Evolutionary conservation across 352 stramenopile species (phyloP), one percentile per base, ranked within the genome.

Genomic region (Phytophthora vignae): DNA sequence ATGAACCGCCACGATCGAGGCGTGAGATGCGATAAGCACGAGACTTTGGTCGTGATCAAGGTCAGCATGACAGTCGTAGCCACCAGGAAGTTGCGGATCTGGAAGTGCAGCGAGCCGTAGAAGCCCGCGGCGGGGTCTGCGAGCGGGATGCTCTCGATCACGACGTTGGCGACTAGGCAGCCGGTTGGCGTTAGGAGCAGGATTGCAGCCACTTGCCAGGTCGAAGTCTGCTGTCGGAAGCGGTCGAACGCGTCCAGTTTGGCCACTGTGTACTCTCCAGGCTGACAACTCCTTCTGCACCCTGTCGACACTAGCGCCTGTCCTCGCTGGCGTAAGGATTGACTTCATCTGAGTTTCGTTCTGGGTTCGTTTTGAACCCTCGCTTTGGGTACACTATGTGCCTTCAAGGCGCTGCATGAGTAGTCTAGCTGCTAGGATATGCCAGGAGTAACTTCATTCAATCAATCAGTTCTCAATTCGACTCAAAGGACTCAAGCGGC

Each of bases 191-290:
- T 59, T 2, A 67, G 14, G 0, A 76, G 44, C 12, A 76, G 31
- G 31, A 71, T 64, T 8, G 7, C 27, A n/a, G 69, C 40, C 17
- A 64, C 31, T 11, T 53, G 49, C 8, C 19, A 42, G 4, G 6
- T 5, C 11, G 36, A 50, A 19, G 46, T 71, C 4, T 44, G 21
- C 2, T 36, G 50, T 15, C 69, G 64, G 21, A 68, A 80, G 5
- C 25, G 29, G 11, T 74, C 44, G 19, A 79, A 77, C 17, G 76
- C 69, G n/a, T 80, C 58, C 9, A 78, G 55, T 19, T 83, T 83
- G 21, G 61, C 74, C 3, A 83, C 55, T 11, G 69, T 83, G 63
- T 79, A 83, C 5, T 76, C 65, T 25, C 70, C 73, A n/a, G n/a
- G n/a, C n/a, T n/a, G n/a, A n/a, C n/a, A n/a, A n/a, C n/a, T n/a